A percentile compares a stretch with the other conserved stretches of the same genome.
phyloP scores from a whole-genome alignment of 129 eudicot genomes.

The Centrapalus pauciflorus region DNA sequence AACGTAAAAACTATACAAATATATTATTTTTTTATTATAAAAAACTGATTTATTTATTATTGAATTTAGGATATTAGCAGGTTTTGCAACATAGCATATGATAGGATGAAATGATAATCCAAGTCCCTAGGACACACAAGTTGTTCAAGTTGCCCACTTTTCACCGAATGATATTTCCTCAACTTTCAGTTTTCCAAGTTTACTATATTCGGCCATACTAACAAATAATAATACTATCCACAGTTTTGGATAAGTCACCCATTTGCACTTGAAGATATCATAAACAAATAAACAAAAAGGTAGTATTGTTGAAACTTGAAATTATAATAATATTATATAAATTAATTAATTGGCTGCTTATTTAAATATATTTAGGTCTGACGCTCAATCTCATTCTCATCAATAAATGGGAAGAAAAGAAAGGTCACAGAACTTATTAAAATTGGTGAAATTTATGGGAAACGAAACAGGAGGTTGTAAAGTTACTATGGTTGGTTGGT shows the following conservation, averaged over 20 bases:
- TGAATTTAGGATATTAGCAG: background rate
- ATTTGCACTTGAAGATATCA: slow-evolving; percentile 26
- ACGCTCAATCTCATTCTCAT: background rate
- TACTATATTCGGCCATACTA: slow-evolving; percentile 30
- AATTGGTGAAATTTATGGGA: background rate
- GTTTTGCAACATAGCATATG: slow-evolving; percentile 31
- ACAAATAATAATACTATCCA: too few relatives aligned
- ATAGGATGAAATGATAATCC: slow-evolving; percentile 21
- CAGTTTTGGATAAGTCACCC: slow-evolving; percentile 7
- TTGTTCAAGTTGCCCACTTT: slow-evolving; percentile 35
- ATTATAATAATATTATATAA: background rate
- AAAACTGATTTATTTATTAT: too few relatives aligned
- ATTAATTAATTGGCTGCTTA: background rate
- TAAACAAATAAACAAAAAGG: slow-evolving; percentile 26
- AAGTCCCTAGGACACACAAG: slow-evolving; percentile 27
- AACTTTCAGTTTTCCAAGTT: slow-evolving; percentile 14
- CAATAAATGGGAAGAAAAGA: background rate
- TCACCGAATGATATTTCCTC: slow-evolving; percentile 15
- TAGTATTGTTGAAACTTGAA: slow-evolving; percentile 23
- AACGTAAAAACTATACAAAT: too few relatives aligned
- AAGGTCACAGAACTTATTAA: background rate
- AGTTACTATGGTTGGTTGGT: background rate
- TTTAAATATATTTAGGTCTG: background rate
- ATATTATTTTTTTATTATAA: too few relatives aligned
- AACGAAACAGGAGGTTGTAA: background rate